Evolutionary conservation across 805 yeast genomes (phyloP).

Genomic region (Cyberlindnera saturnus): DNA sequence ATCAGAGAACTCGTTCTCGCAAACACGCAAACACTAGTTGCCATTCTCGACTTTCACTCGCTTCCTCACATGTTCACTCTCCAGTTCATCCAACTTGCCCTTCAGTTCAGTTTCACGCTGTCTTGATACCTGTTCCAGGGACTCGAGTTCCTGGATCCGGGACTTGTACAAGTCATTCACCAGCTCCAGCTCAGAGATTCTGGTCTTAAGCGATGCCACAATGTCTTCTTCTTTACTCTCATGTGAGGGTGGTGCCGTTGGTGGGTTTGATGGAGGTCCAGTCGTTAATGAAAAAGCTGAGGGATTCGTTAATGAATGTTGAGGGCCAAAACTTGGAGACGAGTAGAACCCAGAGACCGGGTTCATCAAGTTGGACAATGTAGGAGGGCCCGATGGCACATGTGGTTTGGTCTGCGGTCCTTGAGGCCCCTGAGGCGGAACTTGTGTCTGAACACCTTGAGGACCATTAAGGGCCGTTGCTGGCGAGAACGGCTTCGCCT

Average conservation of each 20-base stretch:
- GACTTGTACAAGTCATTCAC: slow-evolving; percentile 85
- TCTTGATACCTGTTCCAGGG: slow-evolving; percentile 10
- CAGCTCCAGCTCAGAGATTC: slow-evolving; percentile 82
- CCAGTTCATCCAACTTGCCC: slow-evolving; percentile 9
- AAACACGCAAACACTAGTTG: too few species aligned
- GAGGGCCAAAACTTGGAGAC: slow-evolving; percentile 44
- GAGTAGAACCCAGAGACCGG: slow-evolving; percentile 23
- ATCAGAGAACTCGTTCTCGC: too few species aligned
- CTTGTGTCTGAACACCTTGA: not conserved
- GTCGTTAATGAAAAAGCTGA: slow-evolving; percentile 19
- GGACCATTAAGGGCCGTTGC: slow-evolving; percentile 16
- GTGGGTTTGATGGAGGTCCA: slow-evolving; percentile 1
- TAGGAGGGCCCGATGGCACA: not conserved
- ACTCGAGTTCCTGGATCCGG: slow-evolving; percentile 74
- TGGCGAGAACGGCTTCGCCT: slow-evolving; percentile 19
- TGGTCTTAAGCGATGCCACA: slow-evolving; percentile 45
- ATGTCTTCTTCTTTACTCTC: slow-evolving; percentile 29
- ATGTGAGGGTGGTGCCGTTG: not conserved
- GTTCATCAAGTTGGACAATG: slow-evolving; percentile 17
- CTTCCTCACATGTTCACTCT: slow-evolving; percentile 13
- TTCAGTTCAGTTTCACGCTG: slow-evolving; percentile 10
- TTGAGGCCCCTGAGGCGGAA: not conserved
- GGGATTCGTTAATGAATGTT: slow-evolving; percentile 25
- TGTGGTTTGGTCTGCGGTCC: slow-evolving; percentile 1
- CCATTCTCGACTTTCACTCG: slow-evolving; percentile 15